Evolutionary conservation across 139 green algal genomes (phyloP).

Genomic region (Coccomyxa sp.): DNA sequence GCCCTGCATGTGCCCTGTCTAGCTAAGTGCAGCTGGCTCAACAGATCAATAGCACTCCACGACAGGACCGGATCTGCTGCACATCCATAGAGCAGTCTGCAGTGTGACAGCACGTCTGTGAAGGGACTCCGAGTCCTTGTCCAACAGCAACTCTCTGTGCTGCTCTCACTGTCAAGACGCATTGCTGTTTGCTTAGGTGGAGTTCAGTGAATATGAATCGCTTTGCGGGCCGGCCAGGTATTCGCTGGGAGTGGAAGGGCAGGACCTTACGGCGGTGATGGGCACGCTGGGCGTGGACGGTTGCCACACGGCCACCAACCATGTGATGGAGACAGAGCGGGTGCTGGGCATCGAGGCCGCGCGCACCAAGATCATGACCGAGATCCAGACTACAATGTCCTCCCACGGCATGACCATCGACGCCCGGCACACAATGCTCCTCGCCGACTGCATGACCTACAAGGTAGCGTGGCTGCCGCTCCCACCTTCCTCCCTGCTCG

Average conservation of each 20-base stretch:
- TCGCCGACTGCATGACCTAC: conserved; percentile 98
- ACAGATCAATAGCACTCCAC: not conserved
- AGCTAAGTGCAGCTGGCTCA: not conserved
- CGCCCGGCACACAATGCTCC: conserved; percentile 90
- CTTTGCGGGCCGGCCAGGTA: conserved; percentile 4
- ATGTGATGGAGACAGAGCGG: conserved; percentile 84
- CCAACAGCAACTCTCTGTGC: too few relatives aligned
- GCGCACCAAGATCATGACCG: conserved; percentile 55
- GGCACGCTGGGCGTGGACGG: conserved; percentile 74
- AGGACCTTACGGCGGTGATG: conserved; percentile 75
- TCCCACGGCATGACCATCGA: conserved; percentile 95
- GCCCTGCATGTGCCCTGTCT: conserved; percentile 35
- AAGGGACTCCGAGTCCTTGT: too few relatives aligned
- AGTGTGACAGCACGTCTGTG: not conserved
- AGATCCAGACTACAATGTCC: conserved; percentile 93
- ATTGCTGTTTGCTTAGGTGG: too few relatives aligned
- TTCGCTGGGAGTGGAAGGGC: conserved; percentile 45
- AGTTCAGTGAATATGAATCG: too few relatives aligned
- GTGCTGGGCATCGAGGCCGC: conserved; percentile 94
- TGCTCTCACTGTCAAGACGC: too few relatives aligned
- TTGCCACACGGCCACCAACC: conserved; percentile 79
- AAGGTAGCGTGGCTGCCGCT: conserved; percentile 48
- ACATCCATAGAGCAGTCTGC: not conserved
- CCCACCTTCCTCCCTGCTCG: not conserved
- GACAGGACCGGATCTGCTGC: not conserved